Percentiles rank a stretch among this genome's conserved stretches.
These are phyloP conservation scores for Scytalidium lignicola DNA, from an alignment of 2,329 filamentous ascomycete genomes.

Conservation along the genomic window DNA sequence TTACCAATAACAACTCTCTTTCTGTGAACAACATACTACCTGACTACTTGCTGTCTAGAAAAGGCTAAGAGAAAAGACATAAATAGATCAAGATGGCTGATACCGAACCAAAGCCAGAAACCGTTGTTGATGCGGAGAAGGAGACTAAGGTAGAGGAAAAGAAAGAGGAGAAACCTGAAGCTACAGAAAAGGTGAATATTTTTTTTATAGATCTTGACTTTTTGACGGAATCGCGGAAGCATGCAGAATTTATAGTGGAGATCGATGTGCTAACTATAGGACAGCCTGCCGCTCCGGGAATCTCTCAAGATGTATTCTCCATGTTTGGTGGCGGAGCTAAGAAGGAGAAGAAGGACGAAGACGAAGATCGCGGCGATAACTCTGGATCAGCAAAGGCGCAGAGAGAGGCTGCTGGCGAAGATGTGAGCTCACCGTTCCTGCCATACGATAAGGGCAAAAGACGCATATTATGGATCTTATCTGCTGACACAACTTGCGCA, in stretches of 20 bases:
- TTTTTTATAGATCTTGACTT: background rate
- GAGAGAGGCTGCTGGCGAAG: conserved; percentile 42
- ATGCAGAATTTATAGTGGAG: background rate
- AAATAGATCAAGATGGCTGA: conserved; percentile 2
- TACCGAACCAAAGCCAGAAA: background rate
- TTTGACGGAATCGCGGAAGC: conserved; percentile 7
- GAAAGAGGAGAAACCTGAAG: background rate
- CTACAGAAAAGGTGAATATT: background rate
- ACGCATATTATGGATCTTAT: background rate
- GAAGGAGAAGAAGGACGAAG: conserved; percentile 87
- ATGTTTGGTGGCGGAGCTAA: conserved; percentile 98
- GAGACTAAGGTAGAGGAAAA: background rate
- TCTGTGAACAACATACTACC: background rate
- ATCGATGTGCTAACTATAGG: background rate
- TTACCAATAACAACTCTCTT: conserved; percentile 1
- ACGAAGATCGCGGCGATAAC: conserved; percentile 77
- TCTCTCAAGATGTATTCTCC: conserved; percentile 71
- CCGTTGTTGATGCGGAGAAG: conserved; percentile 11
- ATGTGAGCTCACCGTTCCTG: conserved; percentile 3
- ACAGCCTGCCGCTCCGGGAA: conserved; percentile 31
- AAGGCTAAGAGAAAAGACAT: background rate
- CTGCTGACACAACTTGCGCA: conserved; percentile 10
- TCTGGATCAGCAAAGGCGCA: conserved; percentile 85
- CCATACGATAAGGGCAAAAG: conserved; percentile 12
- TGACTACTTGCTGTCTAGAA: background rate